Conservation (phyloP, 2,329 filamentous ascomycete genomes). For the Cytospora paraplurivora region DNA sequence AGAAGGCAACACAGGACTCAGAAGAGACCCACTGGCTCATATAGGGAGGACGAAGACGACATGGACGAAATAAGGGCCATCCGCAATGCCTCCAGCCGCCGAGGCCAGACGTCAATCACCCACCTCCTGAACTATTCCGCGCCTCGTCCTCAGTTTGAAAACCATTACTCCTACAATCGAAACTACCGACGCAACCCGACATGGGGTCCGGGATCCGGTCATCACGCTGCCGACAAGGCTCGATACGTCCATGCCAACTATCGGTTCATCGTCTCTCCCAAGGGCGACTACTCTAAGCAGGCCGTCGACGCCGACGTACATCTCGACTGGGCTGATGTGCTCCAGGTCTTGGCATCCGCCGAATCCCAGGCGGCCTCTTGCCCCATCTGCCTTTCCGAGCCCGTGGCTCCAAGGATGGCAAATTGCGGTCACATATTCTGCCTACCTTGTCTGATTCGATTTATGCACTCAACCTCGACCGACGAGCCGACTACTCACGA, state of each 20-base stretch:
- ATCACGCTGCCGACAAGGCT: constrained; percentile 89
- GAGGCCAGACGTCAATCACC: constrained; percentile 95
- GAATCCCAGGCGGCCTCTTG: constrained; percentile 88
- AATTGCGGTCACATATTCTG: constrained; percentile 98
- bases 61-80: constrained; percentile 75
- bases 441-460: constrained; percentile 87
- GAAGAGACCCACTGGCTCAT: constrained; percentile 60
- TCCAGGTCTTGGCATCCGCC: constrained; percentile 88
- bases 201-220: constrained; percentile 85
- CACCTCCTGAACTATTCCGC: constrained; percentile 93
- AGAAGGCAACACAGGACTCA: constrained; percentile 85
- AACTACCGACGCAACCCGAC: constrained; percentile 71
- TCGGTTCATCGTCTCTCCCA: constrained; percentile 88
- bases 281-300: constrained; percentile 76
- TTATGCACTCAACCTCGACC: constrained; percentile 82
- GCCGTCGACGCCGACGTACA: constrained; percentile 85
- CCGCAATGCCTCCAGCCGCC: constrained; percentile 65
- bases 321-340: constrained; percentile 85
- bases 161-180: constrained; percentile 52
- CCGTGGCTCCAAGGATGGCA: constrained; percentile 93
- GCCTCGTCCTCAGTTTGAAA: constrained; percentile 67
- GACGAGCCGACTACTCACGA: constrained; percentile 58
- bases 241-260: constrained; percentile 94
- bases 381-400: constrained; percentile 91
- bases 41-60: constrained; percentile 74